Percentiles rank a stretch among this genome's conserved stretches.
Evolutionary conservation across 2,329 filamentous ascomycete species (phyloP).

Genomic region (Beauveria brongniartii): DNA sequence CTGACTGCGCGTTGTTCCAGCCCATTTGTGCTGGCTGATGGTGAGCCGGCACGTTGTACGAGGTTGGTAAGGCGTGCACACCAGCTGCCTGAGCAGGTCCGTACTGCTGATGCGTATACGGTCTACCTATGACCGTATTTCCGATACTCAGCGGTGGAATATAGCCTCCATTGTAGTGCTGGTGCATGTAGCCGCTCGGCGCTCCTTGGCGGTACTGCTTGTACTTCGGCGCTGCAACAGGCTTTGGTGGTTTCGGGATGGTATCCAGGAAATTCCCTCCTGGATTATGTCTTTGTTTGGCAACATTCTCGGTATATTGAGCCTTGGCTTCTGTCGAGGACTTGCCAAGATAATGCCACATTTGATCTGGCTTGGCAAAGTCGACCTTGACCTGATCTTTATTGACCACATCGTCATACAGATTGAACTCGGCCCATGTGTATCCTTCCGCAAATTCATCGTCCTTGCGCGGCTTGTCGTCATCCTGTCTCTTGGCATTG

Average conservation of each 20-base stretch:
- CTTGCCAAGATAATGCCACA: conserved; percentile 85
- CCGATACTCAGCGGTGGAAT: conserved; percentile 13
- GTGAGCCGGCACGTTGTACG: neutral
- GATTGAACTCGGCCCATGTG: conserved; percentile 75
- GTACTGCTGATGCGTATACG: conserved; percentile 36
- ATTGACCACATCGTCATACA: conserved; percentile 48
- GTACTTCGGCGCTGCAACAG: conserved; percentile 21
- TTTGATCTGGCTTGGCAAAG: conserved; percentile 60
- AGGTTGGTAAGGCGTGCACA: neutral
- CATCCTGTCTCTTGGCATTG: conserved; percentile 54
- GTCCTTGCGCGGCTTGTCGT: conserved; percentile 56
- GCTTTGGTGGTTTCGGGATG: conserved; percentile 45
- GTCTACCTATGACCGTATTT: conserved; percentile 24
- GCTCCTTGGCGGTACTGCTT: conserved; percentile 20
- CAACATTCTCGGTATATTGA: conserved; percentile 77
- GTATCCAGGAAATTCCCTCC: conserved; percentile 68
- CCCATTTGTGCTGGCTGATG: neutral
- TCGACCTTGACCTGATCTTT: conserved; percentile 61
- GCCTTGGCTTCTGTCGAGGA: conserved; percentile 83
- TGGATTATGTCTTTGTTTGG: conserved; percentile 50
- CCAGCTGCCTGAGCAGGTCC: neutral
- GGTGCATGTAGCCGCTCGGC: conserved; percentile 19
- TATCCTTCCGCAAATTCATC: conserved; percentile 60
- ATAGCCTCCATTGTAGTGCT: conserved; percentile 9
- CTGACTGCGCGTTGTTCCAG: neutral